A percentile compares a stretch with the other conserved stretches of the same genome.
Conservation (phyloP, 768 basidiomycete species). For the Suillus subalutaceus region DNA sequence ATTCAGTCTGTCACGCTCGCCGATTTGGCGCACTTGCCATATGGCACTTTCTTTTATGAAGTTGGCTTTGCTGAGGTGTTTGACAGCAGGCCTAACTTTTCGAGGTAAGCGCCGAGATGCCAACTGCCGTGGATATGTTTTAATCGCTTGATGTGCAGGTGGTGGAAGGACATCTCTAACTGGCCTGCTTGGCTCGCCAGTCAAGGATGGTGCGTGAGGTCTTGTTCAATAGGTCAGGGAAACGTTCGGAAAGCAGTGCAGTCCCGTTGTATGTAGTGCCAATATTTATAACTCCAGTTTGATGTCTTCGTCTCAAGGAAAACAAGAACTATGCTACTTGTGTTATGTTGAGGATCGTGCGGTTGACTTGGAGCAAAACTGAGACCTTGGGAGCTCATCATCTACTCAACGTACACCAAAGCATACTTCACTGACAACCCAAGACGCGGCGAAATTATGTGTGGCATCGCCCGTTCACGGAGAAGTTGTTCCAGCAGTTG, state of each 20-base stretch:
- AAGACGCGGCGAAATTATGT: too few relatives aligned
- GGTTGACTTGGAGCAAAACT: too few relatives aligned
- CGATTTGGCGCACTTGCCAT: conserved; percentile 61
- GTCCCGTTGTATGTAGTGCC: background rate
- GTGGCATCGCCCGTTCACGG: too few relatives aligned
- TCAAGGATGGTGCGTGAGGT: conserved; percentile 38
- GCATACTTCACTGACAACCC: too few relatives aligned
- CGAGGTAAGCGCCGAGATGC: conserved; percentile 35
- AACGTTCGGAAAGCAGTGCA: background rate
- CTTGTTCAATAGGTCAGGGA: background rate
- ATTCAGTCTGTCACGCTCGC: conserved; percentile 52
- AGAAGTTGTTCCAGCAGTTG: too few relatives aligned
- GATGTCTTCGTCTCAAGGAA: background rate
- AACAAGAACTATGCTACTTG: too few relatives aligned
- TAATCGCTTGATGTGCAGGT: conserved; percentile 33
- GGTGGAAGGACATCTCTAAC: conserved; percentile 52
- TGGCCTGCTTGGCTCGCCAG: conserved; percentile 50
- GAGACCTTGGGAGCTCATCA: too few relatives aligned
- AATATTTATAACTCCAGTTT: background rate
- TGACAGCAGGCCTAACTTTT: conserved; percentile 42
- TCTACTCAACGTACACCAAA: too few relatives aligned
- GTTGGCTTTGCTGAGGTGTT: conserved; percentile 34
- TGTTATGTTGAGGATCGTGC: too few relatives aligned
- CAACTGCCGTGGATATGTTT: background rate
- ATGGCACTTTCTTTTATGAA: conserved; percentile 33